Conservation (phyloP, 2,329 filamentous ascomycete genomes). For the Talaromyces albobiverticillius region DNA sequence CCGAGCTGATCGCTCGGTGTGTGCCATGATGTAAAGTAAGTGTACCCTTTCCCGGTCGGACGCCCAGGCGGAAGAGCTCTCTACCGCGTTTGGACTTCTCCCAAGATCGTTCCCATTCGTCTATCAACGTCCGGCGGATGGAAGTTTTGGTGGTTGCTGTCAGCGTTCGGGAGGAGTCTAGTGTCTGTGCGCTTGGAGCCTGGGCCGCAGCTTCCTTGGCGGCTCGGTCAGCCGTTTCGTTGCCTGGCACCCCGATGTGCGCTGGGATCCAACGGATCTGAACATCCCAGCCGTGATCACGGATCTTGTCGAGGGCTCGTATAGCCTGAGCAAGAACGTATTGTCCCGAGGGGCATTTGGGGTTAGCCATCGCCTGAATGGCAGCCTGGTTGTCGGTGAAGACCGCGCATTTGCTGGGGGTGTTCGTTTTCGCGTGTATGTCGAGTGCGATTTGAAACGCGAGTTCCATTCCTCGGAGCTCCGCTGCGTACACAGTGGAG, state of each 20-base stretch:
- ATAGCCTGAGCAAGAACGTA: conserved; percentile 20
- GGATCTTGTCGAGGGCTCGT: neutral
- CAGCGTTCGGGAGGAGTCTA: neutral
- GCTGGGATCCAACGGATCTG: conserved; percentile 17
- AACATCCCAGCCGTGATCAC: neutral
- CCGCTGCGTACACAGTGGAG: conserved; percentile 29
- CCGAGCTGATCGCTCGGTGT: conserved; percentile 21
- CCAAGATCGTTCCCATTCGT: conserved; percentile 20
- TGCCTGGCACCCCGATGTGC: conserved; percentile 14
- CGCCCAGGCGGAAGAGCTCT: conserved; percentile 20
- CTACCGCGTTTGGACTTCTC: conserved; percentile 20
- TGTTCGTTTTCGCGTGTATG: neutral
- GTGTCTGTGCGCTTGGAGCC: neutral
- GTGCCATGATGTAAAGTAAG: conserved; percentile 16
- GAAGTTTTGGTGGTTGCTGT: neutral
- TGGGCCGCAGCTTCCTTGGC: neutral
- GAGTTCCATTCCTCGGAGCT: conserved; percentile 26
- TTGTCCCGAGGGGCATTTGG: conserved; percentile 25
- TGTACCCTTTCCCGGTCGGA: conserved; percentile 17
- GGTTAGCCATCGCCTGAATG: conserved; percentile 28
- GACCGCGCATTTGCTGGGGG: conserved; percentile 12
- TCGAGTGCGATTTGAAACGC: conserved; percentile 15
- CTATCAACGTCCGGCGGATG: conserved; percentile 22
- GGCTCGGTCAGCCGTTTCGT: conserved; percentile 16
- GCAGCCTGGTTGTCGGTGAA: conserved; percentile 33